Evolutionary conservation across 257 asterid genomes (phyloP).

Genomic region (Scutellaria galericulata): DNA sequence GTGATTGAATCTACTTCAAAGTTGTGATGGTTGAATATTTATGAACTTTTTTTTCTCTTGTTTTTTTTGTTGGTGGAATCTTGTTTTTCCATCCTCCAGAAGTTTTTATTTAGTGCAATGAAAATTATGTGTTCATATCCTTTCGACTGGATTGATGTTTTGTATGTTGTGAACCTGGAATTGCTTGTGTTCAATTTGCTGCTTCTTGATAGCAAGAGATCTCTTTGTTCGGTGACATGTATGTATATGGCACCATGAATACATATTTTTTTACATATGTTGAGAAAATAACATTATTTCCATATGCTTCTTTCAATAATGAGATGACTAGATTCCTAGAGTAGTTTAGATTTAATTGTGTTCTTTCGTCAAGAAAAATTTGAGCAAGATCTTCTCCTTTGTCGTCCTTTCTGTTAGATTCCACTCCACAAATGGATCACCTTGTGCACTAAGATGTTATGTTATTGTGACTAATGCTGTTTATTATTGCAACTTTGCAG

Average conservation of each 20-base stretch:
- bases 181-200: conserved; percentile 12
- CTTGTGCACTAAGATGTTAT: conserved; percentile 19
- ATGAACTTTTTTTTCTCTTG: background rate
- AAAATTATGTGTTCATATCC: background rate
- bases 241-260: background rate
- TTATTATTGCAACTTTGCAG: conserved; percentile 37
- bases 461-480: conserved; percentile 16
- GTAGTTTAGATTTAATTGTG: background rate
- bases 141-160: conserved; percentile 13
- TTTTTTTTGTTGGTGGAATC: background rate
- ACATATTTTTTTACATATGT: background rate
- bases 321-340: conserved; percentile 1
- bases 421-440: background rate
- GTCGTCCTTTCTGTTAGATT: background rate
- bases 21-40: conserved; percentile 27
- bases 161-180: conserved; percentile 26
- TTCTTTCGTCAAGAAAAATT: background rate
- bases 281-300: background rate
- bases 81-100: background rate
- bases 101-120: background rate
- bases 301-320: background rate
- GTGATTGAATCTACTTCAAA: conserved; percentile 26
- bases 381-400: background rate
- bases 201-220: conserved; percentile 21
- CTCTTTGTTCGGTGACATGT: background rate